phyloP scores from a whole-genome alignment of 1,284 basidiomycete genomes.

The Ustilago sp. region DNA sequence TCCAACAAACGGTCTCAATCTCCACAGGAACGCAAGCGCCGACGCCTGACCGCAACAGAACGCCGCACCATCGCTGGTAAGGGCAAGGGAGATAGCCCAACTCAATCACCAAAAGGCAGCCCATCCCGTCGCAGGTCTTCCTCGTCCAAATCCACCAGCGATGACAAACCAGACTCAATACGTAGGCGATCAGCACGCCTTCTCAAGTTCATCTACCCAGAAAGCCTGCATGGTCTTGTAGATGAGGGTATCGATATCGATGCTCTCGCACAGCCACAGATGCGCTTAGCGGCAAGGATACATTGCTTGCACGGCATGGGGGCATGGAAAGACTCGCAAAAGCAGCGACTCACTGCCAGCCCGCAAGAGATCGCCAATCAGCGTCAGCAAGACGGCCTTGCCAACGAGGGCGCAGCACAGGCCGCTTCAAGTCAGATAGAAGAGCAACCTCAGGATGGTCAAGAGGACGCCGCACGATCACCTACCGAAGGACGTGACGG shows the following conservation, averaged over 20 bases:
- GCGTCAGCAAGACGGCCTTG: conserved; percentile 23
- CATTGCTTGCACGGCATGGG: conserved; percentile 51
- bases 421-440: conserved; percentile 1
- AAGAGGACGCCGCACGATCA: neutral
- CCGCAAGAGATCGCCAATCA: conserved; percentile 44
- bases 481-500: neutral
- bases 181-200: conserved; percentile 41
- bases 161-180: conserved; percentile 25
- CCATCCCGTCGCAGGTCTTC: conserved; percentile 23
- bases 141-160: conserved; percentile 14
- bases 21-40: conserved; percentile 28
- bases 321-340: conserved; percentile 47
- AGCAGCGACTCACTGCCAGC: conserved; percentile 35
- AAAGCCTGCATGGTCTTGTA: conserved; percentile 31
- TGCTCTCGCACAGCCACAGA: conserved; percentile 22
- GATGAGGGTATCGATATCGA: conserved; percentile 42
- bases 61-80: neutral
- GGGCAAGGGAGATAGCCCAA: neutral
- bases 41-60: conserved; percentile 13
- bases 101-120: conserved; percentile 3
- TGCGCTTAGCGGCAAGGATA: conserved; percentile 39
- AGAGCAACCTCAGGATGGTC: neutral
- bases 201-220: conserved; percentile 42
- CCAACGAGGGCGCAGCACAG: conserved; percentile 20
- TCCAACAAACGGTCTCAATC: conserved; percentile 4